phyloP scores from a whole-genome alignment of 331 rosid species.

The Dryas integrifolia region DNA sequence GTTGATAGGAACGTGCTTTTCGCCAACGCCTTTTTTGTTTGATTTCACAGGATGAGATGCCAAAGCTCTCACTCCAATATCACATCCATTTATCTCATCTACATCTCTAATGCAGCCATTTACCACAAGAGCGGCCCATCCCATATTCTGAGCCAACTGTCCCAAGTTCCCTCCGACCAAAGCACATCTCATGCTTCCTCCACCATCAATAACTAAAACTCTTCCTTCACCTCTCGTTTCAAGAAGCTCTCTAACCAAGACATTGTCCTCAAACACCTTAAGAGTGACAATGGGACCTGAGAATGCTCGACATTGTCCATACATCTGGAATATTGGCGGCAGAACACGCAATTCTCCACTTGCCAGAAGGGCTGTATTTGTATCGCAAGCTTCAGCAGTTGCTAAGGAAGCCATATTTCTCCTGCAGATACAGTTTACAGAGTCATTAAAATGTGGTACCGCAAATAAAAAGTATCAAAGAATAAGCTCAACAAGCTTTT shows the following conservation, averaged over 20 bases:
- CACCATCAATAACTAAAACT: slow-evolving; percentile 38
- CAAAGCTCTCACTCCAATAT: slow-evolving; percentile 68
- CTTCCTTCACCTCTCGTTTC: slow-evolving; percentile 41
- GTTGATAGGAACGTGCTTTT: slow-evolving; percentile 50
- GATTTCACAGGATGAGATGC: slow-evolving; percentile 59
- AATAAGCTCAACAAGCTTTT: background rate
- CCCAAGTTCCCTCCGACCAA: slow-evolving; percentile 42
- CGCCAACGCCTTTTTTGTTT: slow-evolving; percentile 50
- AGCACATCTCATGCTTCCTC: slow-evolving; percentile 41
- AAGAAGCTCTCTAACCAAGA: slow-evolving; percentile 34
- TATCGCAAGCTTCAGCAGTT: slow-evolving; percentile 65
- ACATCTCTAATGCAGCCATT: slow-evolving; percentile 83
- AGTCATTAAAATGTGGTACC: background rate
- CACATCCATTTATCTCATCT: slow-evolving; percentile 68
- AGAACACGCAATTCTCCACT: slow-evolving; percentile 48
- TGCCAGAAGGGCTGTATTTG: slow-evolving; percentile 45
- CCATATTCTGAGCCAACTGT: slow-evolving; percentile 56
- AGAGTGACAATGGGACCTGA: slow-evolving; percentile 35
- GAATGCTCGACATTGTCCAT: slow-evolving; percentile 33
- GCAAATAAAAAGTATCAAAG: background rate
- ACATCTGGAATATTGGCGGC: slow-evolving; percentile 27
- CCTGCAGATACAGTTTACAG: slow-evolving; percentile 22
- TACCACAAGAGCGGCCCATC: slow-evolving; percentile 67
- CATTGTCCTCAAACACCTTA: slow-evolving; percentile 43
- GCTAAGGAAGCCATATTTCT: slow-evolving; percentile 47